Conservation (phyloP, 306 rosid species). For the Fragaria nilgerrensis region DNA sequence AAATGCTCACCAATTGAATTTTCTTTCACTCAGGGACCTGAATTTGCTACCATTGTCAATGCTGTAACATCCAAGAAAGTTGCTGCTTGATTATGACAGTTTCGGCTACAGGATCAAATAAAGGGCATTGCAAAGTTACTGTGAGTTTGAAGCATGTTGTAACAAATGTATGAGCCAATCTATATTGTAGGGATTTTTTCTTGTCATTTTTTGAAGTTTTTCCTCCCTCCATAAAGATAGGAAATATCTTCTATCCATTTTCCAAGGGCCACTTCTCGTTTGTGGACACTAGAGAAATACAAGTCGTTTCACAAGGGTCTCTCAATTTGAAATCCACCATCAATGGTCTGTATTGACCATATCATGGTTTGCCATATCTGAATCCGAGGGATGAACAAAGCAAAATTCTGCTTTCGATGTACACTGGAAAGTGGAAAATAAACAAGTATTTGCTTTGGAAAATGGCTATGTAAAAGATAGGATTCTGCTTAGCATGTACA, state of each 20-base stretch:
- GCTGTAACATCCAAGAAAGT: slow-evolving; percentile 93
- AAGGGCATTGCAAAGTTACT: slow-evolving; percentile 19
- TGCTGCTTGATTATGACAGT: slow-evolving; percentile 56
- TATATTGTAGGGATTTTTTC: slow-evolving; percentile 23
- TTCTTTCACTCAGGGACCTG: slow-evolving; percentile 70
- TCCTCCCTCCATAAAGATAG: slow-evolving; percentile 17
- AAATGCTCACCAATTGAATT: slow-evolving; percentile 21
- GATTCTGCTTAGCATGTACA: not conserved
- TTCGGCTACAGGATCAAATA: slow-evolving; percentile 33
- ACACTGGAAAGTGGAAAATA: not conserved
- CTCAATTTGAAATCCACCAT: not conserved
- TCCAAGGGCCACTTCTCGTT: slow-evolving; percentile 21
- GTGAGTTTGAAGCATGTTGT: slow-evolving; percentile 26
- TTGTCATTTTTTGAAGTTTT: slow-evolving; percentile 13
- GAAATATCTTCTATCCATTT: slow-evolving; percentile 36
- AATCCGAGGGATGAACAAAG: not conserved
- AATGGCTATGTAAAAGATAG: not conserved
- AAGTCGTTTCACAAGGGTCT: slow-evolving; percentile 6
- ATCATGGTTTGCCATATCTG: not conserved
- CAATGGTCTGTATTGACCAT: not conserved
- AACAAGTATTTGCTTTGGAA: not conserved
- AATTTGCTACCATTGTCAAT: slow-evolving; percentile 79
- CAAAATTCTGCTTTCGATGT: not conserved
- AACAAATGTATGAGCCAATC: slow-evolving; percentile 20
- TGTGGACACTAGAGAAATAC: slow-evolving; percentile 23